These are phyloP conservation scores for Ogataea nonfermentans DNA, from an alignment of 805 yeast species.

Conservation along the genomic window DNA sequence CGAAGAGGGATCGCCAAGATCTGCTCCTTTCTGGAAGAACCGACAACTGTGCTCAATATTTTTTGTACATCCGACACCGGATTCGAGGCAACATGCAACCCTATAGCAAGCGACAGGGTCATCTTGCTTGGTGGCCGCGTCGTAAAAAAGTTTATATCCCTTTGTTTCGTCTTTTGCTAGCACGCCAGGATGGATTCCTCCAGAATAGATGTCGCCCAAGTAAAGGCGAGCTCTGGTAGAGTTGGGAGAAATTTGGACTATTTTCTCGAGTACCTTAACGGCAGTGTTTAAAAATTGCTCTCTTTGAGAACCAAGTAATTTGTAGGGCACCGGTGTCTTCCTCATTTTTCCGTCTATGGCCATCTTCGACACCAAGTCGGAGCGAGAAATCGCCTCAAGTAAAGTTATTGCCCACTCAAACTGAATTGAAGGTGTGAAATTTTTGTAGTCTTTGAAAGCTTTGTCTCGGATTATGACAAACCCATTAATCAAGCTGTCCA, in stretches of 20 bases:
- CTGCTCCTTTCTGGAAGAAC: constrained; percentile 60
- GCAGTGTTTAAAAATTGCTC: constrained; percentile 57
- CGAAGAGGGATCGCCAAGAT: constrained; percentile 58
- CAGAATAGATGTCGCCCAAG: constrained; percentile 60
- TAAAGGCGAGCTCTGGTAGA: constrained; percentile 57
- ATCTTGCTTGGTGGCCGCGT: constrained; percentile 52
- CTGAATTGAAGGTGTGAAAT: constrained; percentile 52
- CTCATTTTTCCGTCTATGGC: constrained; percentile 47
- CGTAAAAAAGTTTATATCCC: constrained; percentile 59
- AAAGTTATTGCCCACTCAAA: constrained; percentile 61
- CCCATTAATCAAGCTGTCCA: constrained; percentile 25
- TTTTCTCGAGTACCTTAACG: constrained; percentile 55
- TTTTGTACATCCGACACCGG: constrained; percentile 53
- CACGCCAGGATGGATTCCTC: constrained; percentile 45
- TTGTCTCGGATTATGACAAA: constrained; percentile 32
- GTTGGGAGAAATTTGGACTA: constrained; percentile 45
- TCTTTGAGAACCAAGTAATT: constrained; percentile 49
- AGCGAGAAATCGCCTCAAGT: constrained; percentile 44
- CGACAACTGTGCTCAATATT: constrained; percentile 47
- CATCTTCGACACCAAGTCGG: constrained; percentile 42
- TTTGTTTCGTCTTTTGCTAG: constrained; percentile 52
- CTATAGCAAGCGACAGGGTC: constrained; percentile 65
- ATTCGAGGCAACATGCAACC: constrained; percentile 67
- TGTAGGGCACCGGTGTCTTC: constrained; percentile 38
- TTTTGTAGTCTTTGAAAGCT: constrained; percentile 36